Evolutionary conservation across 1,139 yeast genomes (phyloP), one percentile per base, ranked within the genome.

Genomic region (Kodamaea suecica): DNA sequence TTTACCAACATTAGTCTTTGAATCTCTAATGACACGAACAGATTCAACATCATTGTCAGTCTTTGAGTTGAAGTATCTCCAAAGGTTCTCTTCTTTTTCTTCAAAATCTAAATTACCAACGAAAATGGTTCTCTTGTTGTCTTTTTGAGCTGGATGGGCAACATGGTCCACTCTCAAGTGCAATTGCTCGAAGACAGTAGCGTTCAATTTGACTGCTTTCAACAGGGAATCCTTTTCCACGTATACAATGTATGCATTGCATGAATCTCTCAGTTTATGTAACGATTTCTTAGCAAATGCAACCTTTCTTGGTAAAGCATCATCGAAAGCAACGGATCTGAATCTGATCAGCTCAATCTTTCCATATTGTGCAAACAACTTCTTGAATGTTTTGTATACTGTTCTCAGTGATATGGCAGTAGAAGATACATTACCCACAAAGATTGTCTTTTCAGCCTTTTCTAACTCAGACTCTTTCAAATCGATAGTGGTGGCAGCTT

Each of bases 81-180:
- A 94, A 35, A 92, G 68, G 23, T 78, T 73, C 57, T 92, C 98
- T 59, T 92, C 99, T 40, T 76, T 75, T 56, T 86, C 95, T 57
- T 88, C 96, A 55, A 92, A 94, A 56, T 88, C 95, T 46, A 92
- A 70, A 57, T 92, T 92, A 23, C 99, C 99, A 23, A 94, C 92
- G 57, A 94, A 94, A 24, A 94, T 76, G 25, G 94, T 82, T 45
- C 88, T 74, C 55, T 80, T 84, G 57, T 83, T 81, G 51, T 87
- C 95, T 51, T 85, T 90, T 44, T 83, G 78, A 5, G 88, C 71
- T 15, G 98, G 98, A 55, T 90, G 96, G 0, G 95, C 77, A 13
- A 90, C 84, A 40, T 88, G 88, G 58, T 94, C 98, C 13, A 92
- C 94, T 52, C 97, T 76, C 39, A 94, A 57, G 56, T 92, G 97